A percentile compares a stretch with the other conserved stretches of the same genome.
Conservation (phyloP, 83 land plant genomes). For the Picea abies region DNA sequence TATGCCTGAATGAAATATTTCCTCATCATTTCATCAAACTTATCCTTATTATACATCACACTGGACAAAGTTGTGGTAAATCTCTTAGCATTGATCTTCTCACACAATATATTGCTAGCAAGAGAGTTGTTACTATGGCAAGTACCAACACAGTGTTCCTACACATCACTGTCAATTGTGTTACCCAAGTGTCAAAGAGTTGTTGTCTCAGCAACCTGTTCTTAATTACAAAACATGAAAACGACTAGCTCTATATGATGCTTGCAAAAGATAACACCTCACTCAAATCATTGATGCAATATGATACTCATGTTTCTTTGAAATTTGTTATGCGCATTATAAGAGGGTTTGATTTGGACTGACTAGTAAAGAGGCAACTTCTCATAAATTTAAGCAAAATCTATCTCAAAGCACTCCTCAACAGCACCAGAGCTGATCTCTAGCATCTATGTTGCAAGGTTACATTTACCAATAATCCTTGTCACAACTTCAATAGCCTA, state of each 20-base stretch:
- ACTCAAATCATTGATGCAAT: neutral
- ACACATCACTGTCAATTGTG: neutral
- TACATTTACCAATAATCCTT: slow-evolving; percentile 1
- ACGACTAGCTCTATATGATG: too few relatives aligned
- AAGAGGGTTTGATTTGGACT: neutral
- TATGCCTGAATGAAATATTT: neutral
- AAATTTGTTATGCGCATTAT: neutral
- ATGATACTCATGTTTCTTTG: neutral
- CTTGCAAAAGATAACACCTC: too few relatives aligned
- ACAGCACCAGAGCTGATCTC: too few relatives aligned
- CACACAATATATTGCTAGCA: neutral
- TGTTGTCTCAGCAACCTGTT: neutral
- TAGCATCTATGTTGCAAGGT: too few relatives aligned
- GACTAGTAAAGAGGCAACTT: too few relatives aligned
- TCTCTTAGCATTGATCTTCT: neutral
- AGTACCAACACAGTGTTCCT: neutral
- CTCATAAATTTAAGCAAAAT: too few relatives aligned
- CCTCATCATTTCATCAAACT: neutral
- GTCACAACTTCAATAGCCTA: slow-evolving; percentile 14
- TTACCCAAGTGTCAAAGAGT: slow-evolving; percentile 1
- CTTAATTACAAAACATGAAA: neutral
- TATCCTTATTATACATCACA: neutral
- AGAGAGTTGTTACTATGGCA: slow-evolving; percentile 14
- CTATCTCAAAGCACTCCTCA: too few relatives aligned
- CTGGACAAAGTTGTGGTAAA: neutral